Base-by-base conservation (phyloP, 2,329 filamentous ascomycete species). In the Raffaelea arxii region DNA sequence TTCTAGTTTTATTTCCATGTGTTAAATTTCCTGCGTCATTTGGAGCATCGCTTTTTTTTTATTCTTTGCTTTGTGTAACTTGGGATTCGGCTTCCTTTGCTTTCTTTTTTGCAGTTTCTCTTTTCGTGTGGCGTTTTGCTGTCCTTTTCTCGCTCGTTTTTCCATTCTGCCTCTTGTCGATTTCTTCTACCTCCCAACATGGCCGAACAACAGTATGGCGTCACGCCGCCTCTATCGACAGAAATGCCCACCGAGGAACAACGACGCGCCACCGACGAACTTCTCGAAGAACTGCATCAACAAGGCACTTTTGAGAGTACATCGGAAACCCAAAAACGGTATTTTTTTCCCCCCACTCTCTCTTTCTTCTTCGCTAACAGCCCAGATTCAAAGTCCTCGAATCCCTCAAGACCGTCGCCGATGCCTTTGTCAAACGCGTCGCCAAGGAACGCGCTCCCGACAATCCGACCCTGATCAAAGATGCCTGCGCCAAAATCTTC, bases 281-380 rank as follows among this genome's bases (percentile, higher is more conserved):
- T 98, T 39, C 77, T 95, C 47, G 80, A 86, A 47, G 90, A 96
- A 65, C 70, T 98, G 51, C 88, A 88, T 62, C 74, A 74, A 36
- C 86, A 96, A 66, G 91, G 94, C 66, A 95, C 92, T 44, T 98
- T 95, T 58, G 92, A 97, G 65, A 80, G 78, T 44, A 76, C 80
- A 14, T 75, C 86, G 38, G 92, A 94, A 61, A 94, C 87, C 3
- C 77, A 87, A 52, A 88, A 86, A 63, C 83, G 90, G 86, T 87
- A 66, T n/a, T n/a, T n/a, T n/a, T n/a, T n/a, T n/a, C n/a, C n/a
- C n/a, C n/a, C n/a, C n/a, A 51, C 64, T 44, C 16, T 48, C 30
- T 22, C 36, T 25, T 30, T 18, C 25, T 22, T 36, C 41, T 46
- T 23, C 25, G 16, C 18, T 35, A 47, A 10, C 7, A 5, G 11